Percentiles rank a stretch among this genome's conserved stretches.
These are phyloP conservation scores for Petunia axillaris DNA, from an alignment of 257 asterid species.

Conservation along the genomic window DNA sequence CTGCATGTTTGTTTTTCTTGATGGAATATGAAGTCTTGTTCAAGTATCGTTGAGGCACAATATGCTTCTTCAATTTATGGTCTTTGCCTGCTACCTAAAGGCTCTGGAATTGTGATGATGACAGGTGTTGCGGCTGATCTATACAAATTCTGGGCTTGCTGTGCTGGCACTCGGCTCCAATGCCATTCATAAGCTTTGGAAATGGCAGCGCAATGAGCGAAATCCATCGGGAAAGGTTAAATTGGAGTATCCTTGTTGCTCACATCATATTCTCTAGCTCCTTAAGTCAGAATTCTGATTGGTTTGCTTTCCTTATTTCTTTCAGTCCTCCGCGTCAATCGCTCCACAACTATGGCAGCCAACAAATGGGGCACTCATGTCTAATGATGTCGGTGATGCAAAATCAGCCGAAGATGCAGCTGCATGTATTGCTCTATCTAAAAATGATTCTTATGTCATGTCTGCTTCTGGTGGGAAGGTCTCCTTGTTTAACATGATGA, in stretches of 20 bases:
- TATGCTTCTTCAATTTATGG: conserved; percentile 12
- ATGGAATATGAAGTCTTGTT: conserved; percentile 9
- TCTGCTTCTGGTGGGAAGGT: conserved; percentile 99
- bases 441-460: conserved; percentile 98
- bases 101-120: conserved; percentile 17
- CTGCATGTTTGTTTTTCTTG: conserved; percentile 25
- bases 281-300: background rate
- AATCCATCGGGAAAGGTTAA: conserved; percentile 83
- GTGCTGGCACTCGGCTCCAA: conserved; percentile 82
- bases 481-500: conserved; percentile 98
- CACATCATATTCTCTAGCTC: background rate
- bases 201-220: conserved; percentile 94
- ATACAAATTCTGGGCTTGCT: conserved; percentile 86
- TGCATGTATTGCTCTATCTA: conserved; percentile 90
- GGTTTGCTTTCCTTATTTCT: conserved; percentile 25
- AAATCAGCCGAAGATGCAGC: conserved; percentile 81
- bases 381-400: conserved; percentile 74
- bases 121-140: conserved; percentile 81
- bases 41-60: background rate
- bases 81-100: conserved; percentile 6
- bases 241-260: background rate
- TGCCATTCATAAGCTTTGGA: conserved; percentile 97
- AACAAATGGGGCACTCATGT: conserved; percentile 75
- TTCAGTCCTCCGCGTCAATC: conserved; percentile 80
- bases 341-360: conserved; percentile 97